These are phyloP conservation scores for Halophytophthora polymorphica DNA, from an alignment of 352 stramenopile genomes.

Conservation along the genomic window DNA sequence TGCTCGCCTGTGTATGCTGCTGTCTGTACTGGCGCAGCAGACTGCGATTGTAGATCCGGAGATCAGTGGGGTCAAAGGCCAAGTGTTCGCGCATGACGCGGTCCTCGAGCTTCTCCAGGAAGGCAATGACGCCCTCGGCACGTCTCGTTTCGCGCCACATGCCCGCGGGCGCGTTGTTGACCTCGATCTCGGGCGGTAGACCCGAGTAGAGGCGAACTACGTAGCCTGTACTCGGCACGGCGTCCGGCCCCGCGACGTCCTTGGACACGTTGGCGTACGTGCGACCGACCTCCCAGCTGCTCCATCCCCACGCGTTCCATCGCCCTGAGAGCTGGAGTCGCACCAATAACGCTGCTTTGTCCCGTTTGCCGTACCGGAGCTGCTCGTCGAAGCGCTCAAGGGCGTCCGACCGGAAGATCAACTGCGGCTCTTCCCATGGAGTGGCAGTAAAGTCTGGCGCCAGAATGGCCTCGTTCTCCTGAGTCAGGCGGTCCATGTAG, in stretches of 20 bases:
- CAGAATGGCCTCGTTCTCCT: constrained; percentile 48
- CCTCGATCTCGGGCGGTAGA: constrained; percentile 23
- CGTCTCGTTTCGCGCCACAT: constrained; percentile 47
- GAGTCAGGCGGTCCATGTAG: constrained; percentile 45
- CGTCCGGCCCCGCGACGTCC: constrained; percentile 24
- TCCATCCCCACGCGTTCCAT: constrained; percentile 52
- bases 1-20: background rate
- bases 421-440: constrained; percentile 52
- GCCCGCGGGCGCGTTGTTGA: constrained; percentile 15
- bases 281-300: constrained; percentile 32
- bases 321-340: constrained; percentile 35
- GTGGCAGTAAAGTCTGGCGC: constrained; percentile 25
- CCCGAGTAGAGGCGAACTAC: constrained; percentile 51
- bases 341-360: constrained; percentile 48
- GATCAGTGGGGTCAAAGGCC: constrained; percentile 14
- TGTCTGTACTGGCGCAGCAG: constrained; percentile 13
- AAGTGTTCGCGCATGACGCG: constrained; percentile 40
- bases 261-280: constrained; percentile 38
- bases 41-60: constrained; percentile 31
- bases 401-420: constrained; percentile 50
- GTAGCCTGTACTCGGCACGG: constrained; percentile 35
- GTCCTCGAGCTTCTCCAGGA: constrained; percentile 37
- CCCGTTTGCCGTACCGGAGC: constrained; percentile 45
- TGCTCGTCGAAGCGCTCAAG: constrained; percentile 51
- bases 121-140: constrained; percentile 37